These are phyloP conservation scores for Kernera saxatilis DNA, from an alignment of 345 rosid genomes.

Conservation along the genomic window DNA sequence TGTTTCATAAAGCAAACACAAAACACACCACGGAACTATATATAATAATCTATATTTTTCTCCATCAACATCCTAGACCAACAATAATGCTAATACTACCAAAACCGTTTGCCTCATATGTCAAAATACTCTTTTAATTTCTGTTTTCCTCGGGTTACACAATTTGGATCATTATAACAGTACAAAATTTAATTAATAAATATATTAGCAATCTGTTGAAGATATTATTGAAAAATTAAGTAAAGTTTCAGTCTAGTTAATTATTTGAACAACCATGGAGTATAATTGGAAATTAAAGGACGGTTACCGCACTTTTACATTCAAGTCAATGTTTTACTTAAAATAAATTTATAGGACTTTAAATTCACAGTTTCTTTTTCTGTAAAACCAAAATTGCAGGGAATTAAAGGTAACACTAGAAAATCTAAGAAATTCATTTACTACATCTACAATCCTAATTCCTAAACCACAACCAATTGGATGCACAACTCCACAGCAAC, in stretches of 20 bases:
- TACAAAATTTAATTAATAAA: background rate
- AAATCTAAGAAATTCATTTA: background rate
- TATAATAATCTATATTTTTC: background rate
- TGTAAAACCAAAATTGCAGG: background rate
- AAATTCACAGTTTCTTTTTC: background rate
- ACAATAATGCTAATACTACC: conserved; percentile 25
- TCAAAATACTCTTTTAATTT: conserved; percentile 12
- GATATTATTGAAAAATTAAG: background rate
- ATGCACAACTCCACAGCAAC: background rate
- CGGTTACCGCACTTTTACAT: background rate
- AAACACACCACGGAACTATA: conserved; percentile 23
- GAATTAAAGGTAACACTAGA: background rate
- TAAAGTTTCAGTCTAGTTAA: background rate
- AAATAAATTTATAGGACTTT: background rate
- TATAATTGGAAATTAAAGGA: background rate
- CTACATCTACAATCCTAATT: conserved; percentile 2
- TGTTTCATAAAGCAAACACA: conserved; percentile 25
- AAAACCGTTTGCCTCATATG: conserved; percentile 14
- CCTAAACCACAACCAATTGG: background rate
- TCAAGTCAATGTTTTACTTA: background rate
- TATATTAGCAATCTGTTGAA: background rate
- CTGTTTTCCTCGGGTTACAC: background rate
- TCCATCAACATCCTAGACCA: conserved; percentile 10
- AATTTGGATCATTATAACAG: background rate
- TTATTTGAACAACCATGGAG: conserved; percentile 2